A percentile compares a stretch with the other conserved stretches of the same genome.
Evolutionary conservation across 164 flowering plant species (phyloP).

Genomic region (Protea cynaroides): DNA sequence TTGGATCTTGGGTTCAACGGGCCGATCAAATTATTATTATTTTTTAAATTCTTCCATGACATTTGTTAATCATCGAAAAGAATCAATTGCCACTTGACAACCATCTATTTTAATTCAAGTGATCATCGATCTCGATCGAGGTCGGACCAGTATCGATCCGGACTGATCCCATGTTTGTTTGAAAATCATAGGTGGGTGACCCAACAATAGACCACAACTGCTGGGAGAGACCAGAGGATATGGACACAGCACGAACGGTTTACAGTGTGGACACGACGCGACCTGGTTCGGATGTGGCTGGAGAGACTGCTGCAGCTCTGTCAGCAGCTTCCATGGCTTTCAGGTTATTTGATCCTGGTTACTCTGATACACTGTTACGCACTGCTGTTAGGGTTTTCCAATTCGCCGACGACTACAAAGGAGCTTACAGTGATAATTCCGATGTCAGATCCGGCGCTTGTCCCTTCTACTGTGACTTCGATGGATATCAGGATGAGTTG

Average conservation of each 20-base stretch:
- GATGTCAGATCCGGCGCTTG: slow-evolving; percentile 65
- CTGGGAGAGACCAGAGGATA: slow-evolving; percentile 98
- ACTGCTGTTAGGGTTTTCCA: slow-evolving; percentile 56
- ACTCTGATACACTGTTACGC: slow-evolving; percentile 56
- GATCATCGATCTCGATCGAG: no score
- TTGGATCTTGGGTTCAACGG: no score
- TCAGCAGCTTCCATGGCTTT: slow-evolving; percentile 92
- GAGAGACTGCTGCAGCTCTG: slow-evolving; percentile 91
- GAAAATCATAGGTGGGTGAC: slow-evolving; percentile 70
- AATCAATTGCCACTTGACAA: no score
- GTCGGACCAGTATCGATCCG: no score
- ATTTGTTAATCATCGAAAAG: no score
- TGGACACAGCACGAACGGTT: slow-evolving; percentile 86
- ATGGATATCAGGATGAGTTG: slow-evolving; percentile 97
- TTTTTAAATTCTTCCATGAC: no score
- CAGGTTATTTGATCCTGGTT: slow-evolving; percentile 62
- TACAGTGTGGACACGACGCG: slow-evolving; percentile 72
- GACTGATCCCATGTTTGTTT: no score
- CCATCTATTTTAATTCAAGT: no score
- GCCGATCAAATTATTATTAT: no score
- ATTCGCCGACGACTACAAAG: slow-evolving; percentile 72
- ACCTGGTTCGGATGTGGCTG: slow-evolving; percentile 91
- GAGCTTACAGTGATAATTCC: slow-evolving; percentile 89
- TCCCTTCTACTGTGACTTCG: slow-evolving; percentile 91
- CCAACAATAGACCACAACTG: slow-evolving; percentile 76